Evolutionary conservation across 2,329 filamentous ascomycete genomes (phyloP).

Genomic region (Diaporthe vaccinii): DNA sequence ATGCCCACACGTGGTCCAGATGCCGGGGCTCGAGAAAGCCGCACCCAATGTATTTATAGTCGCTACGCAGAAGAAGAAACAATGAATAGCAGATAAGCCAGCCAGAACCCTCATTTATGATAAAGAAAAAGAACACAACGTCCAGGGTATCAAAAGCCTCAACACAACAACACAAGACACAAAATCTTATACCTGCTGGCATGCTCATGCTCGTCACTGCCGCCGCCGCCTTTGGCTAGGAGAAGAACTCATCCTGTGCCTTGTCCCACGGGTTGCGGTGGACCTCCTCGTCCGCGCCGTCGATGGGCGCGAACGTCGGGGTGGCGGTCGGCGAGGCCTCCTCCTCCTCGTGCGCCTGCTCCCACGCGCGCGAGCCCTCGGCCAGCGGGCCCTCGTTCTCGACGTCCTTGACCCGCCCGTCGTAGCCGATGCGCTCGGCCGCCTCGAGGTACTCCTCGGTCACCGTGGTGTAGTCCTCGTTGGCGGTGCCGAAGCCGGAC

Average conservation of each 20-base stretch:
- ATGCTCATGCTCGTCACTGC: background rate
- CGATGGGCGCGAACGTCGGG: constrained; percentile 43
- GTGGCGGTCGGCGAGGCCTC: constrained; percentile 30
- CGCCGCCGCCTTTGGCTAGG: background rate
- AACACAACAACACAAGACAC: constrained; percentile 19
- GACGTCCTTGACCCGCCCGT: constrained; percentile 37
- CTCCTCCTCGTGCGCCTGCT: constrained; percentile 37
- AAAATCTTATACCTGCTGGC: background rate
- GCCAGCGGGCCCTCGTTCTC: constrained; percentile 41
- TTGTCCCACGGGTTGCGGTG: constrained; percentile 59
- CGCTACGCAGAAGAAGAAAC: background rate
- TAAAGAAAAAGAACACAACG: background rate
- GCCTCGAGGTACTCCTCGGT: constrained; percentile 43
- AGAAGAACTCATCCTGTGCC: constrained; percentile 26
- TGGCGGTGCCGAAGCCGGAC: constrained; percentile 42
- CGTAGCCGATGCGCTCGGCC: constrained; percentile 44
- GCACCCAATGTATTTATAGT: constrained; percentile 12
- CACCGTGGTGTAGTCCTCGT: constrained; percentile 41
- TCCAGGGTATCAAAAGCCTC: constrained; percentile 36
- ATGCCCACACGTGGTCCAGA: constrained; percentile 18
- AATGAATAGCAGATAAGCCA: background rate
- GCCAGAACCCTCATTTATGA: background rate
- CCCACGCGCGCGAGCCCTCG: constrained; percentile 39
- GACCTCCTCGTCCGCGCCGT: constrained; percentile 58
- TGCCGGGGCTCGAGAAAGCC: constrained; percentile 12